These are phyloP conservation scores for Candida hispaniensis DNA, from an alignment of 805 yeast species.

Conservation along the genomic window DNA sequence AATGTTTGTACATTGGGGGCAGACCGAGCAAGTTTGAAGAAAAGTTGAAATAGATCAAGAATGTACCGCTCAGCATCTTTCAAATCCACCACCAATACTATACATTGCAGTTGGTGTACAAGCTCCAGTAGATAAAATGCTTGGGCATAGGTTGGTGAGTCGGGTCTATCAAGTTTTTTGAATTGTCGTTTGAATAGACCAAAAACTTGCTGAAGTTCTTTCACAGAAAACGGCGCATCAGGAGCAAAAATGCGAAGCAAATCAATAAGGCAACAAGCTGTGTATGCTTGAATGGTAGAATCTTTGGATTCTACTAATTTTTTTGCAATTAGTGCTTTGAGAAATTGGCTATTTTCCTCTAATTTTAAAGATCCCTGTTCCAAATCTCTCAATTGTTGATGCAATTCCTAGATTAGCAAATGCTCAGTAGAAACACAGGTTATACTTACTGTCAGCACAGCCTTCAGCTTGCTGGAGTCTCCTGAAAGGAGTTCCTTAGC, in stretches of 20 bases:
- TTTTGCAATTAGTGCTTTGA: slow-evolving; percentile 43
- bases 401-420: slow-evolving; percentile 33
- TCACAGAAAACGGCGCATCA: slow-evolving; percentile 71
- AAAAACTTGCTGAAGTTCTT: slow-evolving; percentile 50
- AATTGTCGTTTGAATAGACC: slow-evolving; percentile 56
- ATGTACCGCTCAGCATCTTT: slow-evolving; percentile 50
- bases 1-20: slow-evolving; percentile 49
- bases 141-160: slow-evolving; percentile 51
- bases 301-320: slow-evolving; percentile 54
- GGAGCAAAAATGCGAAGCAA: slow-evolving; percentile 74
- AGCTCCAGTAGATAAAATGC: slow-evolving; percentile 55
- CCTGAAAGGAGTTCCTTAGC: slow-evolving; percentile 11
- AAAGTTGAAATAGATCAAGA: slow-evolving; percentile 45
- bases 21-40: slow-evolving; percentile 43
- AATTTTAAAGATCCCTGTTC: slow-evolving; percentile 52
- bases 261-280: slow-evolving; percentile 67
- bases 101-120: slow-evolving; percentile 64
- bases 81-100: slow-evolving; percentile 63
- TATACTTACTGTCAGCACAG: slow-evolving; percentile 9
- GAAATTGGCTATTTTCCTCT: slow-evolving; percentile 35
- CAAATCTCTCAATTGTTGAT: slow-evolving; percentile 50
- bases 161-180: slow-evolving; percentile 37
- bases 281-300: slow-evolving; percentile 55
- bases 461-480: slow-evolving; percentile 11
- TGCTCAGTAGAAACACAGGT: background rate